Percentiles rank a stretch among this genome's conserved stretches.
These are phyloP conservation scores for Delonix regia DNA, from an alignment of 306 rosid species.

Conservation along the genomic window DNA sequence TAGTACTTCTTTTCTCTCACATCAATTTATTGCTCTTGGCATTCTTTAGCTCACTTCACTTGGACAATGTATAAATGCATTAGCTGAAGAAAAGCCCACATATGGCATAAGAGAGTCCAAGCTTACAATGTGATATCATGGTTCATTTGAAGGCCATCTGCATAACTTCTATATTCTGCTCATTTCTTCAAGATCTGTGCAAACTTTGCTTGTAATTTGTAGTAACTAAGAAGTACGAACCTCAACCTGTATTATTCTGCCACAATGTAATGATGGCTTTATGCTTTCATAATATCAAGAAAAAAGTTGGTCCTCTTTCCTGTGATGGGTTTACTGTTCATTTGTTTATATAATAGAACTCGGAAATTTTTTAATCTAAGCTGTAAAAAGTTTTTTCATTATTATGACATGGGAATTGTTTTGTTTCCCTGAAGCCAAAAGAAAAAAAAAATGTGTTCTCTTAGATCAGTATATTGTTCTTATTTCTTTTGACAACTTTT, in stretches of 20 bases:
- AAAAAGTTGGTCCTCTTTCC: background rate
- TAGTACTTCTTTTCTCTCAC: background rate
- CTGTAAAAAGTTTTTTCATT: background rate
- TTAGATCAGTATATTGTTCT: background rate
- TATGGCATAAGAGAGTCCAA: background rate
- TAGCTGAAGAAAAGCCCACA: background rate
- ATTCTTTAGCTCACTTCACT: background rate
- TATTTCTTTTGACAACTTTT: background rate
- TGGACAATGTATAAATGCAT: background rate
- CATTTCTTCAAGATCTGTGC: too few relatives aligned
- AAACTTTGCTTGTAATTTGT: background rate
- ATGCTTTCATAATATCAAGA: background rate
- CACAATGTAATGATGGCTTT: background rate
- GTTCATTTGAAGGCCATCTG: background rate
- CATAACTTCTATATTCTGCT: background rate
- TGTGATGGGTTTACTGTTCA: background rate
- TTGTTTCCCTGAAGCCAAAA: background rate
- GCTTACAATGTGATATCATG: background rate
- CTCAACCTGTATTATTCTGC: background rate
- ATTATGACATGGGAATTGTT: background rate
- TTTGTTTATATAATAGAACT: background rate
- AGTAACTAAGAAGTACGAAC: background rate
- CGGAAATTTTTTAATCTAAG: background rate
- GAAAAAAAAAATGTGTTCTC: background rate
- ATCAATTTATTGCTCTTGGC: background rate